Conservation (phyloP, 2,329 filamentous ascomycete genomes). For the Tolypocladium pustulatum region DNA sequence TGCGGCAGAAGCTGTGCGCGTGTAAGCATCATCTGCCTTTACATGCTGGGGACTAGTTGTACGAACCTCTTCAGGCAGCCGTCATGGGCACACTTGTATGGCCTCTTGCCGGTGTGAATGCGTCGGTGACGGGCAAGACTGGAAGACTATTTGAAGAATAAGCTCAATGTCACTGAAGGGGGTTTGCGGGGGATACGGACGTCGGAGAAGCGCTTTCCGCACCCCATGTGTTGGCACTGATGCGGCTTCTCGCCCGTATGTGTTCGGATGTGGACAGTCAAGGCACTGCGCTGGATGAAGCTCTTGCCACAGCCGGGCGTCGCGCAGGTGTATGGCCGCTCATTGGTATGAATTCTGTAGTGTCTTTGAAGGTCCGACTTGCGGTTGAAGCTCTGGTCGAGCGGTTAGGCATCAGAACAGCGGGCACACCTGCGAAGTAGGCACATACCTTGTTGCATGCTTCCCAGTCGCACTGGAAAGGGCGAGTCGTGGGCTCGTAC, state of each 20-base stretch:
- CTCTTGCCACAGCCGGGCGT: constrained; percentile 54
- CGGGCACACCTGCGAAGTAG: not conserved
- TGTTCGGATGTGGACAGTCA: constrained; percentile 61
- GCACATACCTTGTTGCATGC: constrained; percentile 47
- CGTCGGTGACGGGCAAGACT: constrained; percentile 54
- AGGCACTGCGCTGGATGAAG: constrained; percentile 60
- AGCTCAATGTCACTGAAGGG: not conserved
- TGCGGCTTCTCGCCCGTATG: constrained; percentile 66
- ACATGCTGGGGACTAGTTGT: too few relatives aligned
- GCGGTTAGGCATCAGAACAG: not conserved
- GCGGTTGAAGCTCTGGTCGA: constrained; percentile 54
- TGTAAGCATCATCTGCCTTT: constrained; percentile 7
- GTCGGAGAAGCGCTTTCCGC: constrained; percentile 60
- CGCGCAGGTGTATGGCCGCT: constrained; percentile 54
- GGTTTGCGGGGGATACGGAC: constrained; percentile 29
- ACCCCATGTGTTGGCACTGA: constrained; percentile 53
- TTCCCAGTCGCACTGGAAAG: constrained; percentile 55
- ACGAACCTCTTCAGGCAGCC: constrained; percentile 50
- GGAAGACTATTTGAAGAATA: constrained; percentile 40
- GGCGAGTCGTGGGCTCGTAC: constrained; percentile 50
- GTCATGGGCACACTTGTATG: constrained; percentile 50
- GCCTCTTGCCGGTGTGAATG: constrained; percentile 57
- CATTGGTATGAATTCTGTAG: constrained; percentile 62
- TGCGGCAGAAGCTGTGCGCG: constrained; percentile 53
- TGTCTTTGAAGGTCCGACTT: constrained; percentile 63